Conservation (phyloP, 495 filamentous ascomycete species). For the Annulohypoxylon stygium region DNA sequence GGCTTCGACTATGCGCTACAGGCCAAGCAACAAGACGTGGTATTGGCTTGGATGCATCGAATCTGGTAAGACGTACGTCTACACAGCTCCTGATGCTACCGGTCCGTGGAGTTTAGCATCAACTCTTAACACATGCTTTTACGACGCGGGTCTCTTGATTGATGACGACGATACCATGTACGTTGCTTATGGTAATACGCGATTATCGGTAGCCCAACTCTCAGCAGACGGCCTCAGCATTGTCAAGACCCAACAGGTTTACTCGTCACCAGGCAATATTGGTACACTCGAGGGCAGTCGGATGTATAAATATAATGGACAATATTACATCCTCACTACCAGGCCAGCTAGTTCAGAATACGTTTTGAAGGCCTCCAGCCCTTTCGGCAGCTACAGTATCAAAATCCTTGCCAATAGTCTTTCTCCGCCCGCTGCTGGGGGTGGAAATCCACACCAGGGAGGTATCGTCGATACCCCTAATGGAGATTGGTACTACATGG, state of each 20-base stretch:
- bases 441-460: conserved; percentile 17
- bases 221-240: conserved; percentile 15
- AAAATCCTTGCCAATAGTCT: conserved; percentile 11
- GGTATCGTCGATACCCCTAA: conserved; percentile 19
- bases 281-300: conserved; percentile 16
- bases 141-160: conserved; percentile 68
- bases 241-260: conserved; percentile 19
- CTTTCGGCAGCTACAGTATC: conserved; percentile 9
- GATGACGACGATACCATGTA: conserved; percentile 70
- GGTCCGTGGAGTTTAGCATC: conserved; percentile 50
- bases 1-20: conserved; percentile 66
- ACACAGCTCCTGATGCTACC: conserved; percentile 54
- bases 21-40: conserved; percentile 59
- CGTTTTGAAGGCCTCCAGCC: conserved; percentile 14
- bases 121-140: conserved; percentile 63
- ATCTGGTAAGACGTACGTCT: conserved; percentile 60
- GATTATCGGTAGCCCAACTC: conserved; percentile 11
- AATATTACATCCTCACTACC: conserved; percentile 15
- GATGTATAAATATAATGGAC: conserved; percentile 12
- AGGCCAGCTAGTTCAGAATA: conserved; percentile 4
- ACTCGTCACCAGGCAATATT: conserved; percentile 3
- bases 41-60: conserved; percentile 71
- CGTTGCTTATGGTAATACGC: conserved; percentile 45
- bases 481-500: conserved; percentile 20
- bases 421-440: conserved; percentile 2